Evolutionary conservation across 2,329 filamentous ascomycete genomes (phyloP), one percentile per base, ranked within the genome.

Genomic region (Fonsecaea pugnacius): DNA sequence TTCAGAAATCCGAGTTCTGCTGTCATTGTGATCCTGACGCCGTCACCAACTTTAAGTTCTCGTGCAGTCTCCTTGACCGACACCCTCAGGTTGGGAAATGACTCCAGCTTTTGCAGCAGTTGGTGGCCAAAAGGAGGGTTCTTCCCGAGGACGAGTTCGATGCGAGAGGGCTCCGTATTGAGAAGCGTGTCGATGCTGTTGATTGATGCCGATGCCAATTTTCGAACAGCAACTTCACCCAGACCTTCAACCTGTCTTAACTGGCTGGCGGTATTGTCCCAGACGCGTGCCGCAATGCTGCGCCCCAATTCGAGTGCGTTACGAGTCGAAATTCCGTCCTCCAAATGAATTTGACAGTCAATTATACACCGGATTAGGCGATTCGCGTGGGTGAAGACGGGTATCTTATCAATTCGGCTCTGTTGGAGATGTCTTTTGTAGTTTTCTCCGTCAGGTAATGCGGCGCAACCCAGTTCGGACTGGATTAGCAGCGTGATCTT

Each of bases 81-180:
- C 2, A 89, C 79, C 35, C 83, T 79, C 64, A 89, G 77, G 67
- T 85, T 86, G 0, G 95, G 95, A 71, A 97, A 98, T 0, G 83
- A 81, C 1, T 83, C 84, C 9, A 95, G 76, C 21, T 82, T 80
- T 12, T 87, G 85, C 14, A 90, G 78, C 48, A 96, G 73, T 48
- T 88, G 89, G 51, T 85, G 83, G 0, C 94, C 95, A 73, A 90
- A 96, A 0, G 94, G 92, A 0, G 92, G 91, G 69, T 96, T 92
- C 60, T 89, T 89, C 67, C 87, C 89, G 53, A 96, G 75, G 27
- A 92, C 78, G 54, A 87, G 84, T 71, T 98, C 94, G 58, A 99
- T 91, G 30, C 87, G 84, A 59, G 87, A 84, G 30, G 89, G 81
- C 38, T 94, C 89, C 14, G 87, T 82, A 6, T 75, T 77, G 16